These are phyloP conservation scores for Globisporangium cystogenes DNA, from an alignment of 352 stramenopile species.

Conservation along the genomic window DNA sequence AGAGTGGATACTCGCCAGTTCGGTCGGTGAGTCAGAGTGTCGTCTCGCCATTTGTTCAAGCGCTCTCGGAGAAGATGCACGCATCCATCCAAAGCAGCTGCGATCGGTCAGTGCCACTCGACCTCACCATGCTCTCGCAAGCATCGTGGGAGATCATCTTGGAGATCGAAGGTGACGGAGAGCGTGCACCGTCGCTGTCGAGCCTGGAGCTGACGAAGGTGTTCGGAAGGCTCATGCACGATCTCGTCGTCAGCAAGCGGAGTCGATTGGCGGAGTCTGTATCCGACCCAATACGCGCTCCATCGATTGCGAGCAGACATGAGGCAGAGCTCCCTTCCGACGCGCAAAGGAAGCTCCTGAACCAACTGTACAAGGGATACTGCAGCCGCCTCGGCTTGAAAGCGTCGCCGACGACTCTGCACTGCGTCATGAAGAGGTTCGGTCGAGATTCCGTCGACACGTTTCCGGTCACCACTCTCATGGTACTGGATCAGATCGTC, in stretches of 20 bases:
- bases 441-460: conserved; percentile 34
- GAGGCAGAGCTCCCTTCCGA: conserved; percentile 19
- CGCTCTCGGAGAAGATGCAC: conserved; percentile 33
- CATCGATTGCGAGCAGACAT: not conserved
- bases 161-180: conserved; percentile 24
- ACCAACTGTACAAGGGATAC: conserved; percentile 64
- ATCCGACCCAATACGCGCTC: not conserved
- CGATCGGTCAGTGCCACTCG: conserved; percentile 16
- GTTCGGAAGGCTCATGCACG: conserved; percentile 32
- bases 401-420: conserved; percentile 35
- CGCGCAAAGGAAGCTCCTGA: conserved; percentile 49
- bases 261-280: conserved; percentile 23
- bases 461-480: conserved; percentile 49
- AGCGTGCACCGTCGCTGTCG: not conserved
- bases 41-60: conserved; percentile 12
- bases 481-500: conserved; percentile 37
- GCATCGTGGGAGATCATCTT: conserved; percentile 49
- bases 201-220: conserved; percentile 12
- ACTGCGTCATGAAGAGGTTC: conserved; percentile 51
- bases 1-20: not conserved
- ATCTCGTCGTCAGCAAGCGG: conserved; percentile 25
- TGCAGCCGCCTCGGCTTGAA: conserved; percentile 26
- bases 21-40: not conserved
- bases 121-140: conserved; percentile 48
- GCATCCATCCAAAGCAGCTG: conserved; percentile 24